These are phyloP conservation scores for Endothia cerciana DNA, from an alignment of 2,329 filamentous ascomycete genomes.

Conservation along the genomic window DNA sequence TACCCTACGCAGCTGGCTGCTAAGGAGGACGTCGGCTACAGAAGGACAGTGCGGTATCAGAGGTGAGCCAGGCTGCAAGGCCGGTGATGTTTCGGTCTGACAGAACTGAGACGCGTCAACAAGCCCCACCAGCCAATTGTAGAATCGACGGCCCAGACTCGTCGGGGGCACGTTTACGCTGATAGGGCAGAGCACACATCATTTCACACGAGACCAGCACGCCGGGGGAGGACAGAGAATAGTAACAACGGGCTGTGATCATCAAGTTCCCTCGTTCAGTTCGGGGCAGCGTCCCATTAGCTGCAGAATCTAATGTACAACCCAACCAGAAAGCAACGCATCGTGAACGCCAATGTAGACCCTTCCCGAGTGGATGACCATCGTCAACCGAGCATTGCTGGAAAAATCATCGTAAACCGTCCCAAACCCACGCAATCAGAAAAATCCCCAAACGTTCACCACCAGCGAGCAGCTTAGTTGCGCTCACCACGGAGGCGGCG, in stretches of 20 bases:
- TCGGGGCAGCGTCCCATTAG: conserved; percentile 37
- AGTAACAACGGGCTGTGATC: conserved; percentile 31
- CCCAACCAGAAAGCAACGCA: conserved; percentile 45
- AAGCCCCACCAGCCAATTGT: neutral
- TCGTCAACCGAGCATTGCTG: conserved; percentile 48
- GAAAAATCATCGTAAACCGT: conserved; percentile 47
- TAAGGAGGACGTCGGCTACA: no score
- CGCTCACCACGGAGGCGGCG: conserved; percentile 93
- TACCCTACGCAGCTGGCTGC: no score
- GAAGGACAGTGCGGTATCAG: no score
- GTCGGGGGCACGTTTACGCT: neutral
- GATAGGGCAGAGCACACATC: neutral
- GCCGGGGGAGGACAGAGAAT: neutral
- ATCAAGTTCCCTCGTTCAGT: conserved; percentile 33
- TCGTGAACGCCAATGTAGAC: conserved; percentile 47
- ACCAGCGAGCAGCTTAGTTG: conserved; percentile 61
- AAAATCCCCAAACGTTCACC: conserved; percentile 25
- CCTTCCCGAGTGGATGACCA: conserved; percentile 41
- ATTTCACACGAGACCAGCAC: no score
- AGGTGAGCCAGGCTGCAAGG: no score
- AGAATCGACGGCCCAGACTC: neutral
- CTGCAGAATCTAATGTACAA: conserved; percentile 47
- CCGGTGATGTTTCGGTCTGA: neutral
- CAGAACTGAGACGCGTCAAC: neutral
- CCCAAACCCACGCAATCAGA: conserved; percentile 36